Evolutionary conservation across 129 eudicot genomes (phyloP).

Genomic region (Flaveria linearis): DNA sequence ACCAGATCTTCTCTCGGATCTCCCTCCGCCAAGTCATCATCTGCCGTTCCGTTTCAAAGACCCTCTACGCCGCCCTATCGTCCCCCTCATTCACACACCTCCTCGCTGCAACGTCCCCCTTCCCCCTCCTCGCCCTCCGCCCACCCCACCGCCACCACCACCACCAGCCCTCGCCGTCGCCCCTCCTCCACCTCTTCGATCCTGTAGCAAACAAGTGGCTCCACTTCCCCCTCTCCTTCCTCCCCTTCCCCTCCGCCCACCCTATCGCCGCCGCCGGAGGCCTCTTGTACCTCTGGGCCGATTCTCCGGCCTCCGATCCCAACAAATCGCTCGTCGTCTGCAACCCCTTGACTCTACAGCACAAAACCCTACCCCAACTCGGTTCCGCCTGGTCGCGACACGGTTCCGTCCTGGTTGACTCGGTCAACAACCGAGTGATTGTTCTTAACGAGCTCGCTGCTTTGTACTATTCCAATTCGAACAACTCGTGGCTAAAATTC

Average conservation of each 20-base stretch:
- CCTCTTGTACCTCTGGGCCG: constrained; percentile 81
- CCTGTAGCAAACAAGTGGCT: constrained; percentile 47
- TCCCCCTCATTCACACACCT: constrained; percentile 55
- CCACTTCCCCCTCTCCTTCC: constrained; percentile 64
- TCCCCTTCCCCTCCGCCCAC: constrained; percentile 68
- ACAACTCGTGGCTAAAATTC: constrained; percentile 70
- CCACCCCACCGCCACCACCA: constrained; percentile 63
- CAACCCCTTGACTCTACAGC: constrained; percentile 58
- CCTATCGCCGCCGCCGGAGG: constrained; percentile 84
- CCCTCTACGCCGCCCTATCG: constrained; percentile 54
- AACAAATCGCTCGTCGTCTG: constrained; percentile 56
- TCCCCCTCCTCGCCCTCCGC: constrained; percentile 65
- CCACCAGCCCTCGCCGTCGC: constrained; percentile 37
- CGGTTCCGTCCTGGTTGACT: constrained; percentile 77
- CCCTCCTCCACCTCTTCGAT: constrained; percentile 53
- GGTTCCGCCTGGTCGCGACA: constrained; percentile 98
- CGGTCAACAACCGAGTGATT: constrained; percentile 46
- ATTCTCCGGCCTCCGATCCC: constrained; percentile 32
- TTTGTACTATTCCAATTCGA: constrained; percentile 43
- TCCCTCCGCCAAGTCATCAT: constrained; percentile 65
- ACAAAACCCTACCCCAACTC: constrained; percentile 63
- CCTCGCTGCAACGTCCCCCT: constrained; percentile 41
- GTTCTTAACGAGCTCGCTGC: constrained; percentile 83
- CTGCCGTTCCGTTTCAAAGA: constrained; percentile 57
- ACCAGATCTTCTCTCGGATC: constrained; percentile 70